Evolutionary conservation across 179 eudicot species (phyloP).

Genomic region (Actinidia arguta): DNA sequence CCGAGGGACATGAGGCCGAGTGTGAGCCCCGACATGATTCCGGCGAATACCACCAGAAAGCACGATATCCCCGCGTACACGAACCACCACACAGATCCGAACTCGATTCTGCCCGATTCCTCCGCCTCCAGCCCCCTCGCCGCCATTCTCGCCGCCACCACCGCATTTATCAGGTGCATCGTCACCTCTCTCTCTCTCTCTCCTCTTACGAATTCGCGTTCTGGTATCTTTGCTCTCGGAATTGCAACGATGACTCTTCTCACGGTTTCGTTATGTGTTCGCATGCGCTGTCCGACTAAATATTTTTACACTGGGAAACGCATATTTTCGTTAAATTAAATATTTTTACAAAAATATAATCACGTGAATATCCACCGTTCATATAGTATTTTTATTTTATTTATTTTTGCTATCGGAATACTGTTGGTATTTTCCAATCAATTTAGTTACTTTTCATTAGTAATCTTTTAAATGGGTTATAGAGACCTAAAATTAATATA

Average conservation of each 20-base stretch:
- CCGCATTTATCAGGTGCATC: constrained; percentile 39
- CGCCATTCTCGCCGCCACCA: constrained; percentile 27
- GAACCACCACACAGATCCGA: constrained; percentile 72
- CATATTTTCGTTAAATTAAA: too few relatives aligned
- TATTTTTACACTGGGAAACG: too few relatives aligned
- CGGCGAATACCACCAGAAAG: constrained; percentile 78
- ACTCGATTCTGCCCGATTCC: constrained; percentile 45
- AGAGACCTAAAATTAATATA: too few relatives aligned
- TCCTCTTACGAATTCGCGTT: neutral
- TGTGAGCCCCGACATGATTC: constrained; percentile 92
- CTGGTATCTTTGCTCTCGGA: neutral
- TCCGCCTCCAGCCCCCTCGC: constrained; percentile 24
- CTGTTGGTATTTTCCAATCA: too few relatives aligned
- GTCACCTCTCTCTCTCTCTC: neutral
- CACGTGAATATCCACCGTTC: too few relatives aligned
- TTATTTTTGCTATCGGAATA: too few relatives aligned
- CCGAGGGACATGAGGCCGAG: constrained; percentile 93
- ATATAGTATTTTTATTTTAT: too few relatives aligned
- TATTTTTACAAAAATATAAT: too few relatives aligned
- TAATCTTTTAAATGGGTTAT: too few relatives aligned
- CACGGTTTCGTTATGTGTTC: too few relatives aligned
- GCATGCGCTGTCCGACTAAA: too few relatives aligned
- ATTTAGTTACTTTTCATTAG: too few relatives aligned
- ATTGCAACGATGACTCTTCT: neutral
- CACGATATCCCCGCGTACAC: constrained; percentile 66